Evolutionary conservation across 2,329 filamentous ascomycete genomes (phyloP).

Genomic region (Beauveria bassiana): DNA sequence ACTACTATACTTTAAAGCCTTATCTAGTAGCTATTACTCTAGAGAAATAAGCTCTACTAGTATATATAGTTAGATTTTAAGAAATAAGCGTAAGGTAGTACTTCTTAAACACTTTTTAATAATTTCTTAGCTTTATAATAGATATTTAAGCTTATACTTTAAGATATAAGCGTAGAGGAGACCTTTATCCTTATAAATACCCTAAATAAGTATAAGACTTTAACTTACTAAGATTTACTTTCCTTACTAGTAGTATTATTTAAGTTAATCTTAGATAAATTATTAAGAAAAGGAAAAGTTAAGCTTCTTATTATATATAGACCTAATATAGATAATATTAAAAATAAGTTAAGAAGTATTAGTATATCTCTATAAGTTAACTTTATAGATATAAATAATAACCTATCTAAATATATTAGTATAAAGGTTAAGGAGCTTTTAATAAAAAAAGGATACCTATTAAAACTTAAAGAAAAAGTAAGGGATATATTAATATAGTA

Average conservation of each 20-base stretch:
- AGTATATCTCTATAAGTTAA: neutral
- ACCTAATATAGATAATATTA: slow-evolving; percentile 7
- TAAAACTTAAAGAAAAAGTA: neutral
- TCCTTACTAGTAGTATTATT: neutral
- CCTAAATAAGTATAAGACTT: slow-evolving; percentile 11
- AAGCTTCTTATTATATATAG: slow-evolving; percentile 11
- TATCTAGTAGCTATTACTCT: slow-evolving; percentile 13
- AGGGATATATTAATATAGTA: no score
- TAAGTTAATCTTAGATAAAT: neutral
- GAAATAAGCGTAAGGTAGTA: neutral
- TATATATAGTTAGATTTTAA: neutral
- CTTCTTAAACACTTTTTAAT: neutral
- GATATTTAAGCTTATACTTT: slow-evolving; percentile 9
- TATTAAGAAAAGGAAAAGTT: neutral
- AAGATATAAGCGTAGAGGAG: slow-evolving; percentile 4
- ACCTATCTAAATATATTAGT: slow-evolving; percentile 11
- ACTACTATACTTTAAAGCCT: slow-evolving; percentile 12
- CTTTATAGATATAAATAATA: slow-evolving; percentile 1
- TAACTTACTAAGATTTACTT: slow-evolving; percentile 1
- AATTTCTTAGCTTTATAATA: slow-evolving; percentile 8
- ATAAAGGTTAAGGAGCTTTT: neutral
- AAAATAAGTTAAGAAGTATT: neutral
- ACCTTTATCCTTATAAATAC: slow-evolving; percentile 12
- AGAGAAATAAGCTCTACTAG: slow-evolving; percentile 11
- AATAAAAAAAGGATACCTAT: neutral